Percentiles rank a stretch among this genome's conserved stretches.
Evolutionary conservation across 1,139 yeast genomes (phyloP).

Genomic region (Keqinozyma sinolaborantium): DNA sequence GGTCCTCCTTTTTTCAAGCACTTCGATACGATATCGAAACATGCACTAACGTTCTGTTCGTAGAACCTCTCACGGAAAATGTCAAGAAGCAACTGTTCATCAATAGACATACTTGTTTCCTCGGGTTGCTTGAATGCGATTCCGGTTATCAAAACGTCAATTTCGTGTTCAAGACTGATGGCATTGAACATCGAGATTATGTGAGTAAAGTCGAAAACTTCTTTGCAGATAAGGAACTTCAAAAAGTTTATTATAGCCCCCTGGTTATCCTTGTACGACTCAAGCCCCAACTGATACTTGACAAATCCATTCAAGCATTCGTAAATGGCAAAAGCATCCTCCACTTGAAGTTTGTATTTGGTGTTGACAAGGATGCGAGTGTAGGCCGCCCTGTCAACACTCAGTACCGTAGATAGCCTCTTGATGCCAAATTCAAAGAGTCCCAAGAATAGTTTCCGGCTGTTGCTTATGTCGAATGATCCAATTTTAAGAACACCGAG

Average conservation of each 20-base stretch:
- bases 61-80: constrained; percentile 10
- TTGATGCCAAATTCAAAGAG: not conserved
- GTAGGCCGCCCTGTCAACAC: constrained; percentile 1
- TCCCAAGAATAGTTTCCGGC: not conserved
- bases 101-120: not conserved
- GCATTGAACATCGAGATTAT: not conserved
- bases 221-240: constrained; percentile 8
- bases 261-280: constrained; percentile 2
- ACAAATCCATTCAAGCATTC: constrained; percentile 12
- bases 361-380: constrained; percentile 18
- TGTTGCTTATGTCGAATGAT: not conserved
- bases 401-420: not conserved
- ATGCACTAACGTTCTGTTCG: constrained; percentile 2
- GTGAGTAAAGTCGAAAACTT: constrained; percentile 7
- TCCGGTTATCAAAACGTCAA: not conserved
- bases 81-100: not conserved
- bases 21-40: constrained; percentile 9
- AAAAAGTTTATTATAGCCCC: constrained; percentile 3
- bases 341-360: constrained; percentile 10
- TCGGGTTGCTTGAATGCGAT: not conserved
- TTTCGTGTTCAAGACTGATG: not conserved
- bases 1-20: constrained; percentile 7
- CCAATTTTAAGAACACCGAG: constrained; percentile 8
- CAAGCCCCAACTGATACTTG: constrained; percentile 7
- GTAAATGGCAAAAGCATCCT: constrained; percentile 8